Conservation (phyloP, 2,329 filamentous ascomycete species). For the Phialocephala subalpina region DNA sequence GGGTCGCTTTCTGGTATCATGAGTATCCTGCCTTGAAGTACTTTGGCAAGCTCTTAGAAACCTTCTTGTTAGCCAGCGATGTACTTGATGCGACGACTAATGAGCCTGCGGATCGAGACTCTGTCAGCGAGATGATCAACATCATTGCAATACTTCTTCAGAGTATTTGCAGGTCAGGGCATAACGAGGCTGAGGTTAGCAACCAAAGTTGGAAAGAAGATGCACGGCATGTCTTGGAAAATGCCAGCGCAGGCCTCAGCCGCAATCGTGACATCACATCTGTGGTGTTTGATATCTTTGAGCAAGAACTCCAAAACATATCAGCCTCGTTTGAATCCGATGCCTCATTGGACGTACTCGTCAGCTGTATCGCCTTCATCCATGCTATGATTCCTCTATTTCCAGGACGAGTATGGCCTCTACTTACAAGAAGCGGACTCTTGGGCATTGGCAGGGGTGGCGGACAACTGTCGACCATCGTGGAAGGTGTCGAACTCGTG, state of each 20-base stretch:
- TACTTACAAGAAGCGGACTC: slow-evolving; percentile 81
- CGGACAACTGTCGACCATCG: slow-evolving; percentile 78
- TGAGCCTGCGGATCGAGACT: slow-evolving; percentile 60
- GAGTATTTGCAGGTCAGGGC: slow-evolving; percentile 41
- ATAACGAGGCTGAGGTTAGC: slow-evolving; percentile 21
- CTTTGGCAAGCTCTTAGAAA: slow-evolving; percentile 78
- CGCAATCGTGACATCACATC: slow-evolving; percentile 77
- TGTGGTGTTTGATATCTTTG: slow-evolving; percentile 86
- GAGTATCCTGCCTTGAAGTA: slow-evolving; percentile 82
- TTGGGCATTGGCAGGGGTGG: slow-evolving; percentile 79
- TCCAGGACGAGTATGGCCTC: slow-evolving; percentile 89
- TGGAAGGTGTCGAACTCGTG: slow-evolving; percentile 83
- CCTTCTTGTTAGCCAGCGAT: slow-evolving; percentile 65
- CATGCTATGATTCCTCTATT: slow-evolving; percentile 74
- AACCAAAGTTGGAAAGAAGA: slow-evolving; percentile 51
- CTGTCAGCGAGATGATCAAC: slow-evolving; percentile 76
- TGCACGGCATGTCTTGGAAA: slow-evolving; percentile 56
- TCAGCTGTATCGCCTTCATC: slow-evolving; percentile 81
- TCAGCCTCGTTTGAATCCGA: slow-evolving; percentile 49
- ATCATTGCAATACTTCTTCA: slow-evolving; percentile 76
- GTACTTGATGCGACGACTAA: slow-evolving; percentile 52
- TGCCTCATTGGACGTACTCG: slow-evolving; percentile 66
- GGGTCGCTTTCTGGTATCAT: slow-evolving; percentile 78
- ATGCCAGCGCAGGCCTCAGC: slow-evolving; percentile 62
- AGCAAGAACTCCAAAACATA: slow-evolving; percentile 64